Conservation (phyloP, 2,329 filamentous ascomycete genomes). For the Alternaria dauci region DNA sequence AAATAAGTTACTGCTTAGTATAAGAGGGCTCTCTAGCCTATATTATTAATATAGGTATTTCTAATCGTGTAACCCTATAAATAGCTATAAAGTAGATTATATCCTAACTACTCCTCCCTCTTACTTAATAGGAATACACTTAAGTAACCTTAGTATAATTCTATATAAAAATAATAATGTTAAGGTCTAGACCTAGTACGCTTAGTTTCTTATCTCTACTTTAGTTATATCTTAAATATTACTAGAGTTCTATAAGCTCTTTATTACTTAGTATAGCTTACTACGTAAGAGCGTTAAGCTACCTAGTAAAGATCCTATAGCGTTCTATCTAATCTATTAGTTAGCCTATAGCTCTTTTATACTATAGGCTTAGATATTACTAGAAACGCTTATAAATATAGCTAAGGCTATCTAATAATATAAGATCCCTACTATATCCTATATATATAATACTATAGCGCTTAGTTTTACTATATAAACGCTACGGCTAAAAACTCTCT, state of each 20-base stretch:
- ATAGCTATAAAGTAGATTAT: neutral
- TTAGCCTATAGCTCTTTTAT: slow-evolving; percentile 19
- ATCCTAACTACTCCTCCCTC: neutral
- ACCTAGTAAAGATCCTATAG: slow-evolving; percentile 9
- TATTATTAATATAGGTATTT: neutral
- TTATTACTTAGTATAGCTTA: neutral
- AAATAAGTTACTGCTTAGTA: neutral
- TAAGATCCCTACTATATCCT: slow-evolving; percentile 7
- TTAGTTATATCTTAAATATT: slow-evolving; percentile 11
- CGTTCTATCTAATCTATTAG: slow-evolving; percentile 15
- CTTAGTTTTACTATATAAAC: slow-evolving; percentile 12
- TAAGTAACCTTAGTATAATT: neutral
- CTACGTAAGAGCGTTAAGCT: slow-evolving; percentile 5
- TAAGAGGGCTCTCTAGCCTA: neutral
- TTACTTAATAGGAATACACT: neutral
- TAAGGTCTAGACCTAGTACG: slow-evolving; percentile 1
- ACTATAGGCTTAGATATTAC: slow-evolving; percentile 13
- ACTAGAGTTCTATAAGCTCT: slow-evolving; percentile 15
- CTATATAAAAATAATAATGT: slow-evolving; percentile 6
- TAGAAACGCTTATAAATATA: slow-evolving; percentile 13
- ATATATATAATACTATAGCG: slow-evolving; percentile 6
- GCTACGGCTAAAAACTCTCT: slow-evolving; percentile 12
- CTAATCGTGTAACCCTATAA: slow-evolving; percentile 1
- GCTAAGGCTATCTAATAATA: slow-evolving; percentile 11
- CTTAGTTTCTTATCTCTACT: slow-evolving; percentile 8